Evolutionary conservation across 1,284 basidiomycete genomes (phyloP).

Genomic region (Vanrija pseudolonga): DNA sequence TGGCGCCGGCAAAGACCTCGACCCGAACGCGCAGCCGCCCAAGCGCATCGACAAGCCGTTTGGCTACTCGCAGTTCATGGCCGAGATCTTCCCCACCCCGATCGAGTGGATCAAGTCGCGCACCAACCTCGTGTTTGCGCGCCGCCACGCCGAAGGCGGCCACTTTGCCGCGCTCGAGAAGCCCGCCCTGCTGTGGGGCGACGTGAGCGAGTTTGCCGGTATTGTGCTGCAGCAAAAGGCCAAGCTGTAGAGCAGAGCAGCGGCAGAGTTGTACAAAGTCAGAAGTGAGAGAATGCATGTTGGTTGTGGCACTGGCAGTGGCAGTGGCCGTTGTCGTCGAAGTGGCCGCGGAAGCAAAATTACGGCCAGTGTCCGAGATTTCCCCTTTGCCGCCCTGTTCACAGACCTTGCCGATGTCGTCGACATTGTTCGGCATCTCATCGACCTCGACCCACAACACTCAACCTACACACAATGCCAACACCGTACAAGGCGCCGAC

Average conservation of each 20-base stretch:
- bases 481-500: not conserved
- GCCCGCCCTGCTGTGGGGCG: constrained; percentile 43
- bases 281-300: no score
- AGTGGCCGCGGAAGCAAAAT: no score
- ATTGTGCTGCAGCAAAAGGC: not conserved
- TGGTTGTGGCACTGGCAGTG: no score
- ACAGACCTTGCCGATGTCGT: not conserved
- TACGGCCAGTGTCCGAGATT: not conserved
- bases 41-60: constrained; percentile 42
- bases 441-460: not conserved
- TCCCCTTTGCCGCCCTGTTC: no score
- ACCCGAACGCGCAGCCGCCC: constrained; percentile 7
- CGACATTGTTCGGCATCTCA: not conserved
- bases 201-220: constrained; percentile 28
- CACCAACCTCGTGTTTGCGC: constrained; percentile 43
- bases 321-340: no score
- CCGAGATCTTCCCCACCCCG: constrained; percentile 47
- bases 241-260: no score
- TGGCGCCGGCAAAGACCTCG: constrained; percentile 16
- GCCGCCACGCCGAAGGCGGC: constrained; percentile 42
- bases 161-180: constrained; percentile 52
- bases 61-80: constrained; percentile 47
- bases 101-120: constrained; percentile 39
- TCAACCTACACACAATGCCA: not conserved
- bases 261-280: no score